These are phyloP conservation scores for Microstegium vimineum DNA, from an alignment of 176 grass and related monocot species.

Conservation along the genomic window DNA sequence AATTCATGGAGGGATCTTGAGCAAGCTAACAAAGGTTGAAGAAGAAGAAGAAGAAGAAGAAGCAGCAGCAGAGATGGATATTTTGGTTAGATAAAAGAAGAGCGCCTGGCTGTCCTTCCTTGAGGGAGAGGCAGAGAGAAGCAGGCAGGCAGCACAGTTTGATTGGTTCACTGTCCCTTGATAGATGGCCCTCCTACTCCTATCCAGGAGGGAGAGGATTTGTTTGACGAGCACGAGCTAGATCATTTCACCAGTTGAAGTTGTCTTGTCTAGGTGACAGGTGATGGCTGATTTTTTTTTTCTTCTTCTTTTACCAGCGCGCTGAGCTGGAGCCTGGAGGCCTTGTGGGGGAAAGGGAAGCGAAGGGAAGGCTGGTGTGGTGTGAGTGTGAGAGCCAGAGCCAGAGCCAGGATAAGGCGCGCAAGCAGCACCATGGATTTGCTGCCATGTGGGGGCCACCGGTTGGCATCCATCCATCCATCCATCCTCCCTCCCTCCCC, in stretches of 20 bases:
- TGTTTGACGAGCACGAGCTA: not conserved
- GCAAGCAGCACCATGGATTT: slow-evolving; percentile 29
- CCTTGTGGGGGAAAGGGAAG: not conserved
- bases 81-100: too few species aligned
- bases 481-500: not conserved
- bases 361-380: not conserved
- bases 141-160: not conserved
- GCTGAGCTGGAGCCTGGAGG: not conserved
- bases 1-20: slow-evolving; percentile 36
- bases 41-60: not conserved
- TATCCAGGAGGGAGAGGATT: not conserved
- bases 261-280: not conserved
- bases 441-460: slow-evolving; percentile 5
- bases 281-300: not conserved
- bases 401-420: slow-evolving; percentile 33
- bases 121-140: not conserved
- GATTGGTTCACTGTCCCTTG: not conserved
- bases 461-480: not conserved
- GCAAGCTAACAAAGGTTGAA: not conserved
- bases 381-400: not conserved
- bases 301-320: too few species aligned
- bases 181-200: not conserved
- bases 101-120: too few species aligned
- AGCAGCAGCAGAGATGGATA: not conserved
- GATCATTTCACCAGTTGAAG: not conserved